Evolutionary conservation across 441 rosid genomes (phyloP), one percentile per base, ranked within the genome.

Genomic region (Adansonia grandidieri): DNA sequence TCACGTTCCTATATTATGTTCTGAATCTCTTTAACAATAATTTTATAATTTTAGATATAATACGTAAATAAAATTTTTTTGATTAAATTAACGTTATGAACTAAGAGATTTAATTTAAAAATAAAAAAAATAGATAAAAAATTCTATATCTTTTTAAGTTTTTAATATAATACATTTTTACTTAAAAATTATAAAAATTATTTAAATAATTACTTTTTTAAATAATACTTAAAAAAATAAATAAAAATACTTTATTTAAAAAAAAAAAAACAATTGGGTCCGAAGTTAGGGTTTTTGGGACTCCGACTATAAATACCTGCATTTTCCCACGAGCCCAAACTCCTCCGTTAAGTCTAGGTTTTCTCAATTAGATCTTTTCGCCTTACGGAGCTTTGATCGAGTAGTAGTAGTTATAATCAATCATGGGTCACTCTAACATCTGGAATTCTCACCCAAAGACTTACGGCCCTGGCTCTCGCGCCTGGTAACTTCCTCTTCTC

Each of bases 371-470:
- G 67, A 19, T 62, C 67, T 14, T 4, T 11, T 44, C 1, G 0
- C 51, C 62, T 20, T 2, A 37, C 40, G 11, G 32, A 50, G 51
- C 71, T 63, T 58, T 13, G 40, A 15, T 24, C 40, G 4, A 62
- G 6, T 5, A 7, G 67, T 24, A 67, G 56, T 4, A 14, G 24
- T 5, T 40, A 40, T 0, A 19, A 1, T 24, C 3, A 54, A 62
- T 20, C 77, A 91, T 91, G 96, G 96, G 96, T 71, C 96, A 90
- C 87, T 74, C 90, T 8, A 91, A 90, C 82, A 85, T 91, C 24
- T 91, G 96, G 96, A 91, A 87, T 78, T 84, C 94, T 72, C 96
- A 91, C 78, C 96, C 96, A 53, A 92, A 92, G 85, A 90, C 56
- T 79, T 90, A 88, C 77, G 94, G 94, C 0, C 96, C 94, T 13